These are phyloP conservation scores for Triangularia setosa DNA, from an alignment of 2,329 filamentous ascomycete species.

Conservation along the genomic window DNA sequence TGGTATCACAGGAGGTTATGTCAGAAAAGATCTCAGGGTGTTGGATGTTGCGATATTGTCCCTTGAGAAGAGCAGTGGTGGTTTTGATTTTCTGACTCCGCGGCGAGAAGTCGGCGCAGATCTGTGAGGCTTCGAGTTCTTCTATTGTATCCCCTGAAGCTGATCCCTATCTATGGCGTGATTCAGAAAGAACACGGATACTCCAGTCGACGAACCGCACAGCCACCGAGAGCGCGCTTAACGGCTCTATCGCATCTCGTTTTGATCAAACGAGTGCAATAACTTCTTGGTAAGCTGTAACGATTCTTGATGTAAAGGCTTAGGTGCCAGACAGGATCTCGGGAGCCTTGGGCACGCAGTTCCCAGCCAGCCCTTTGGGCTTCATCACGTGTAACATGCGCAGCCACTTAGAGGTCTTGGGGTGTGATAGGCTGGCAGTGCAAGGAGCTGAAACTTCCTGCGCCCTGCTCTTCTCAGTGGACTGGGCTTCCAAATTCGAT, in stretches of 20 bases:
- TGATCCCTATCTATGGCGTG: background rate
- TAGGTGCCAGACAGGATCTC: too few relatives aligned
- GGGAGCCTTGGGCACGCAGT: background rate
- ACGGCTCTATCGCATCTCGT: background rate
- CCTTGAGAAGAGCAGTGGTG: too few relatives aligned
- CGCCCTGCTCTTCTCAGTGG: background rate
- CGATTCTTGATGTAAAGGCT: background rate
- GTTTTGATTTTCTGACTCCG: background rate
- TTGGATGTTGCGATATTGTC: too few relatives aligned
- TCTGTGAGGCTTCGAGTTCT: background rate
- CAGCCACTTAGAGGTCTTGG: background rate
- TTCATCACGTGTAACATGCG: background rate
- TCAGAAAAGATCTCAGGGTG: too few relatives aligned
- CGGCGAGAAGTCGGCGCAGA: background rate
- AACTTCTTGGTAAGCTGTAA: too few relatives aligned
- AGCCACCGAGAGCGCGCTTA: constrained; percentile 6
- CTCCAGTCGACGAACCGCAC: constrained; percentile 17
- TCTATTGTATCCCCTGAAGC: background rate
- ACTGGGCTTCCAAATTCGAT: background rate
- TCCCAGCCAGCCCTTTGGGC: background rate
- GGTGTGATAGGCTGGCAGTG: background rate
- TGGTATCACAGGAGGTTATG: too few relatives aligned
- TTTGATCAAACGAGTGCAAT: background rate
- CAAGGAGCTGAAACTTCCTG: background rate
- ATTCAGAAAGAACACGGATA: background rate